Evolutionary conservation across 768 basidiomycete species (phyloP).

Genomic region (Aureoboletus auriporus): DNA sequence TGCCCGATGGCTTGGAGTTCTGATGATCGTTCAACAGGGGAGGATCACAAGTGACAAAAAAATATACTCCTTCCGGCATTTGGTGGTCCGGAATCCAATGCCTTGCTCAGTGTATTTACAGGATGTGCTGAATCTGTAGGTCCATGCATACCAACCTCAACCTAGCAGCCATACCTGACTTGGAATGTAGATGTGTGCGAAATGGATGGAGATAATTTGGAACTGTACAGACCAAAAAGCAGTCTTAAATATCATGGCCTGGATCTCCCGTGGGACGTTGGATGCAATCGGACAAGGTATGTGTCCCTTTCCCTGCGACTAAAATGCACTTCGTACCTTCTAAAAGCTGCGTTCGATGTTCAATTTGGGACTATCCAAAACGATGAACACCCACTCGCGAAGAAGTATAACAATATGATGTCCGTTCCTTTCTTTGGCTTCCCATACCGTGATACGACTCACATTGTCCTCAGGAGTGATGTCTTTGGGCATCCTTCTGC

Average conservation of each 20-base stretch:
- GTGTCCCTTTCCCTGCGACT: too few relatives aligned
- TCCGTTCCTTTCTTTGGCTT: neutral
- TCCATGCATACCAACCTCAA: neutral
- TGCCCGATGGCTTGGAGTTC: constrained; percentile 9
- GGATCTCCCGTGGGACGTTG: constrained; percentile 41
- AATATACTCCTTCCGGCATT: constrained; percentile 57
- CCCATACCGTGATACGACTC: too few relatives aligned
- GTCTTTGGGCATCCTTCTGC: too few relatives aligned
- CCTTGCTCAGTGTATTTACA: constrained; percentile 48
- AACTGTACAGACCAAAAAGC: constrained; percentile 7
- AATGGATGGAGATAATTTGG: constrained; percentile 20
- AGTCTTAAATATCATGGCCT: constrained; percentile 20
- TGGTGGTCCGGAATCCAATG: constrained; percentile 46
- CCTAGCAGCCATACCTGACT: neutral
- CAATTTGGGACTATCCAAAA: constrained; percentile 25
- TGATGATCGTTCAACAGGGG: constrained; percentile 16
- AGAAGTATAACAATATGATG: neutral
- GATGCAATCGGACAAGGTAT: constrained; percentile 49
- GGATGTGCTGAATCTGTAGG: constrained; percentile 28
- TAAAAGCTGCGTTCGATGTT: constrained; percentile 46
- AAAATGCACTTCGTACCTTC: neutral
- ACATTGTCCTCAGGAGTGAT: too few relatives aligned
- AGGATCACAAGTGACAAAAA: constrained; percentile 48
- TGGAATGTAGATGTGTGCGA: constrained; percentile 16
- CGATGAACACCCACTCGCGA: neutral